Evolutionary conservation across 305 asterid genomes (phyloP).

Genomic region (Solanum hybrid): DNA sequence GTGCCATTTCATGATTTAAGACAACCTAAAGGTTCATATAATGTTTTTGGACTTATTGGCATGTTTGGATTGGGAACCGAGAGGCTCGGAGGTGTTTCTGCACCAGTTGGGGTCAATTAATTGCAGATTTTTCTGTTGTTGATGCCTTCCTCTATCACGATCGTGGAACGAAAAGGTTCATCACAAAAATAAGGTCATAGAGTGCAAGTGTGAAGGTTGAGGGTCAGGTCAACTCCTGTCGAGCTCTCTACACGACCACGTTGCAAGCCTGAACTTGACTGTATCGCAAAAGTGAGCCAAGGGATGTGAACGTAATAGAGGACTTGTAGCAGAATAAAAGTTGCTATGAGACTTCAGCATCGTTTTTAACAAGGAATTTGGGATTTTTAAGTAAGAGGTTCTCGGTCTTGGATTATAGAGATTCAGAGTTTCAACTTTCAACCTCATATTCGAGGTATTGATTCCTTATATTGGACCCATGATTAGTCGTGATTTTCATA

Average conservation of each 20-base stretch:
- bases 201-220: not conserved
- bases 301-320: not conserved
- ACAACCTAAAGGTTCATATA: not conserved
- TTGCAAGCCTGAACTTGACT: not conserved
- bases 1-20: not conserved
- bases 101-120: not conserved
- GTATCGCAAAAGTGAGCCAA: not conserved
- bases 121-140: not conserved
- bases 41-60: not conserved
- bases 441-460: not conserved
- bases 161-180: not conserved
- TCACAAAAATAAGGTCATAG: not conserved
- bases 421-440: not conserved
- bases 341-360: not conserved
- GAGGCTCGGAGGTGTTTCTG: not conserved
- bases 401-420: not conserved
- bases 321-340: not conserved
- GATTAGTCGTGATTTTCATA: not conserved
- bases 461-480: not conserved
- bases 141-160: not conserved
- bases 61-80: not conserved
- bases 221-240: not conserved
- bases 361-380: not conserved
- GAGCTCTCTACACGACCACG: not conserved
- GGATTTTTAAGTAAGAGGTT: not conserved